These are phyloP conservation scores for Tolypocladium nubicola DNA, from an alignment of 2,329 filamentous ascomycete species.

Conservation along the genomic window DNA sequence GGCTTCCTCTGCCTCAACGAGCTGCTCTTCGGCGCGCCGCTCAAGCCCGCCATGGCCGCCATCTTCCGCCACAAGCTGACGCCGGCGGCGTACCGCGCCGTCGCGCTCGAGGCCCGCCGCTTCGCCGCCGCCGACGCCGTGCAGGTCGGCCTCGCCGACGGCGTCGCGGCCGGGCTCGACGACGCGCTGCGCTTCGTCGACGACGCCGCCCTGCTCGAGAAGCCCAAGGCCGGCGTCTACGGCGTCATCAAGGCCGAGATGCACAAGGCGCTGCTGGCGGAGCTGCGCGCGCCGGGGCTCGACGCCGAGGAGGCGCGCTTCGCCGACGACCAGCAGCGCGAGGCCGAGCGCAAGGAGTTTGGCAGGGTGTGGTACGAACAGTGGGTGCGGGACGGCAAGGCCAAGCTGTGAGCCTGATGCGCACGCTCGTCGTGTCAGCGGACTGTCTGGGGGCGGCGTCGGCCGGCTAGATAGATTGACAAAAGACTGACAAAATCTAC, in stretches of 20 bases:
- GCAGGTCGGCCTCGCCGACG: conserved; percentile 58
- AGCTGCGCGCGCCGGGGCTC: conserved; percentile 42
- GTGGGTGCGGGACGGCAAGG: conserved; percentile 31
- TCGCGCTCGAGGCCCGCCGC: conserved; percentile 65
- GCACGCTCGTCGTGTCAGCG: neutral
- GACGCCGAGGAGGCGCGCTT: conserved; percentile 40
- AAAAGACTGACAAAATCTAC: neutral
- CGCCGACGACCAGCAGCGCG: conserved; percentile 26
- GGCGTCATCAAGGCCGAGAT: conserved; percentile 65
- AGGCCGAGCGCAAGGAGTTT: conserved; percentile 31
- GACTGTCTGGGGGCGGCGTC: neutral
- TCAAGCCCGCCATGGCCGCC: conserved; percentile 61
- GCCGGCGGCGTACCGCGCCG: conserved; percentile 43
- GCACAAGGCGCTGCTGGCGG: conserved; percentile 53
- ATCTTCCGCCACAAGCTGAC: conserved; percentile 64
- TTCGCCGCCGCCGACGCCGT: conserved; percentile 55
- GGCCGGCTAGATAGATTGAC: neutral
- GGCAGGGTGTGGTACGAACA: conserved; percentile 37
- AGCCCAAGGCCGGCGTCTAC: conserved; percentile 57
- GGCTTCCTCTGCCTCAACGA: conserved; percentile 79
- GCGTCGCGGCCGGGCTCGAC: conserved; percentile 41
- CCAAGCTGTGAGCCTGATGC: conserved; percentile 17
- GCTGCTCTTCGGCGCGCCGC: conserved; percentile 66
- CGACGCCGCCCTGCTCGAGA: conserved; percentile 47
- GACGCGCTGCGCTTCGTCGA: conserved; percentile 50